Conservation (phyloP, 2,329 filamentous ascomycete species). For the Colletotrichum liriopes region DNA sequence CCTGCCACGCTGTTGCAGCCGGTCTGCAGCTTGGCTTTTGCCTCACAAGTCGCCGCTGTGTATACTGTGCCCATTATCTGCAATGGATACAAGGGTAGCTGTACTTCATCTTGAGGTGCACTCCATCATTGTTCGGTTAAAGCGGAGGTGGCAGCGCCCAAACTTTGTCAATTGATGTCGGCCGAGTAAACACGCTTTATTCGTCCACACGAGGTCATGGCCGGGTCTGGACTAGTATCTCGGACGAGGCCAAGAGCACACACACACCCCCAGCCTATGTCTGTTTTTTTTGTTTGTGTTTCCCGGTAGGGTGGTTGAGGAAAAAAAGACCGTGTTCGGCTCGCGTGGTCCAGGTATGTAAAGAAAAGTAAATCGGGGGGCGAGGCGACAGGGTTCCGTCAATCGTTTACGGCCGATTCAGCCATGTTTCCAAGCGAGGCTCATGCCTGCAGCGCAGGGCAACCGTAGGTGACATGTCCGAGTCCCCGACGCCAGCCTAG, state of each 20-base stretch:
- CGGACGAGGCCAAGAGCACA: constrained; percentile 1
- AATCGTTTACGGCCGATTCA: constrained; percentile 34
- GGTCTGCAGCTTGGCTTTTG: constrained; percentile 24
- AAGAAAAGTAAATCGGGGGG: constrained; percentile 31
- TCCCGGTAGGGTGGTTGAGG: constrained; percentile 16
- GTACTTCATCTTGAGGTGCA: background rate
- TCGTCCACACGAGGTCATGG: constrained; percentile 7
- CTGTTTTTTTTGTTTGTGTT: background rate
- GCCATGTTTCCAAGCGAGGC: constrained; percentile 32
- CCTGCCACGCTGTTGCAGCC: constrained; percentile 30
- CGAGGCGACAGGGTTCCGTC: constrained; percentile 35
- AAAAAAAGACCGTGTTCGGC: constrained; percentile 29
- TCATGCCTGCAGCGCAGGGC: constrained; percentile 12
- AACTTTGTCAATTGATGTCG: constrained; percentile 15
- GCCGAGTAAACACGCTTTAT: constrained; percentile 19
- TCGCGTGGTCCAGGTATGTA: constrained; percentile 24
- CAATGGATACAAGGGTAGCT: background rate
- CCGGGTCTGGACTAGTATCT: constrained; percentile 27
- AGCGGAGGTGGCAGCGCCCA: background rate
- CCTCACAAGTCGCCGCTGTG: background rate
- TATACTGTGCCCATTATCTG: background rate
- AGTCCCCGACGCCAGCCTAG: constrained; percentile 12
- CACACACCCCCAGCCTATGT: background rate
- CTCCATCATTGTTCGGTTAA: background rate
- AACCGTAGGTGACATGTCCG: background rate